phyloP scores from a whole-genome alignment of 148 eudicot species.

The Heliosperma pusillum region DNA sequence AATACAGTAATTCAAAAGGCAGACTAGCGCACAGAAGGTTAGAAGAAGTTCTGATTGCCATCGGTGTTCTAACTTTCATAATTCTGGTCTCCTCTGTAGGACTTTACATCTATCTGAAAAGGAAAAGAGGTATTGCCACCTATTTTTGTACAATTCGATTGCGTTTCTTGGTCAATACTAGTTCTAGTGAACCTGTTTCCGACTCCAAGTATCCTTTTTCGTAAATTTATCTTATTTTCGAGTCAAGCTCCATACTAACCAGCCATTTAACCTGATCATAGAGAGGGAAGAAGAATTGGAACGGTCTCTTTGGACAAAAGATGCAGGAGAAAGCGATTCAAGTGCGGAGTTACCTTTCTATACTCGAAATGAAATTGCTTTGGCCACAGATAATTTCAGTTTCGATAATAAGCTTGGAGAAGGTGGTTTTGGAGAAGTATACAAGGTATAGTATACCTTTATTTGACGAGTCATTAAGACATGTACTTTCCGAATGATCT shows the following conservation, averaged over 20 bases:
- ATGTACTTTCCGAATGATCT: no score
- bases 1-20: slow-evolving; percentile 19
- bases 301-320: slow-evolving; percentile 23
- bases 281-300: slow-evolving; percentile 25
- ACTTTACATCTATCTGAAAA: slow-evolving; percentile 26
- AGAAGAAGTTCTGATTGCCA: slow-evolving; percentile 22
- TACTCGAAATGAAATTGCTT: slow-evolving; percentile 26
- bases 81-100: slow-evolving; percentile 13
- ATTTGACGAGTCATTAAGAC: background rate
- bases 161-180: no score
- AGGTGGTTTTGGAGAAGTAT: slow-evolving; percentile 38
- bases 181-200: no score
- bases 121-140: slow-evolving; percentile 42
- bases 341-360: slow-evolving; percentile 34
- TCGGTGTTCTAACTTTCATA: slow-evolving; percentile 19
- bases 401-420: slow-evolving; percentile 32
- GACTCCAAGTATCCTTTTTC: no score
- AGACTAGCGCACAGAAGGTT: slow-evolving; percentile 14
- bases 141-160: no score
- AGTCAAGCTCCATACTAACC: background rate
- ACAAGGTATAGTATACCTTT: slow-evolving; percentile 24
- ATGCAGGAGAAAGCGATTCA: slow-evolving; percentile 28
- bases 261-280: background rate
- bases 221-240: no score
- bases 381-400: slow-evolving; percentile 34